Evolutionary conservation across 805 yeast genomes (phyloP).

Genomic region (Hermanozyma aechmeae): DNA sequence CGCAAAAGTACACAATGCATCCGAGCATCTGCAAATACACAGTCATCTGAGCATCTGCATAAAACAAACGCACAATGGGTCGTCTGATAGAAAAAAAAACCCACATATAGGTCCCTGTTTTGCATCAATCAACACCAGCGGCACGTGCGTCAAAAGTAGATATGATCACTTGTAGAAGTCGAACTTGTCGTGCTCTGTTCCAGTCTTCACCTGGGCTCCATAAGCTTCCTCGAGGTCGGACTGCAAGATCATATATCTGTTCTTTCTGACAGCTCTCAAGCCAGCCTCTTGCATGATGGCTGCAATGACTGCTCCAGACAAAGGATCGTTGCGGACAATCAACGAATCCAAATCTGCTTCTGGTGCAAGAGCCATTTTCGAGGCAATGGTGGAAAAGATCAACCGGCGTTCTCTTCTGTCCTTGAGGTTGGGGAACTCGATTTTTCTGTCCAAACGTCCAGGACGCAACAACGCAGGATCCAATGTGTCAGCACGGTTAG

Average conservation of each 20-base stretch:
- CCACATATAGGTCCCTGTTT: too few species aligned
- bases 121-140: too few species aligned
- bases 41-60: too few species aligned
- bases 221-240: slow-evolving; percentile 97
- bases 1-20: too few species aligned
- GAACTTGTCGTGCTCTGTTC: slow-evolving; percentile 91
- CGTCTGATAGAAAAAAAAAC: too few species aligned
- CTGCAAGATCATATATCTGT: slow-evolving; percentile 93
- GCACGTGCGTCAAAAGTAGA: too few species aligned
- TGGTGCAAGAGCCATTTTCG: slow-evolving; percentile 97
- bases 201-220: slow-evolving; percentile 91
- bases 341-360: slow-evolving; percentile 94
- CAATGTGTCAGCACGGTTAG: slow-evolving; percentile 97
- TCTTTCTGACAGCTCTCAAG: slow-evolving; percentile 94
- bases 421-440: slow-evolving; percentile 91
- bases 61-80: too few species aligned
- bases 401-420: slow-evolving; percentile 97
- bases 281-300: slow-evolving; percentile 99
- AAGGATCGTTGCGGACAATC: slow-evolving; percentile 90
- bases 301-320: slow-evolving; percentile 95
- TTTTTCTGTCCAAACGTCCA: slow-evolving; percentile 96
- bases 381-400: slow-evolving; percentile 89
- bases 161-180: slow-evolving; percentile 76
- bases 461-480: slow-evolving; percentile 98
- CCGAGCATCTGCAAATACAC: too few species aligned